A percentile compares a stretch with the other conserved stretches of the same genome.
Evolutionary conservation across 2,329 filamentous ascomycete genomes (phyloP).

Genomic region (Ophioceras dolichostomum): DNA sequence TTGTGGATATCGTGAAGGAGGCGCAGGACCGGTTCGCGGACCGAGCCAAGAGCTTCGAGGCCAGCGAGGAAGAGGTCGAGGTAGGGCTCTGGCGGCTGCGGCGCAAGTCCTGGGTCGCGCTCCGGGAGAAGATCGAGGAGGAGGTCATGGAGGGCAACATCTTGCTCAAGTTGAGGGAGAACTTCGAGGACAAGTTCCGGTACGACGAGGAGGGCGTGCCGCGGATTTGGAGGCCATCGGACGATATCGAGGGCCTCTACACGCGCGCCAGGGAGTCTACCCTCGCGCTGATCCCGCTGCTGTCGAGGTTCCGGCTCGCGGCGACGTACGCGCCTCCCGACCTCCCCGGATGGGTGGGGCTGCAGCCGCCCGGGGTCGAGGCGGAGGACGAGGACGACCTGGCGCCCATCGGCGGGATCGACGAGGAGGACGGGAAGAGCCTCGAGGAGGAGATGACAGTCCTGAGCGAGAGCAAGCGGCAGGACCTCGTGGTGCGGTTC

Average conservation of each 20-base stretch:
- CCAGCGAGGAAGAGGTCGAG: conserved; percentile 80
- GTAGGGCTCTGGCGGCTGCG: conserved; percentile 86
- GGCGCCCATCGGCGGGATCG: conserved; percentile 78
- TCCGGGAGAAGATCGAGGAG: conserved; percentile 85
- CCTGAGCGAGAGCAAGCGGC: conserved; percentile 78
- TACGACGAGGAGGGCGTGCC: conserved; percentile 94
- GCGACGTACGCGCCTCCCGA: conserved; percentile 66
- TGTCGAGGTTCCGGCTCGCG: conserved; percentile 71
- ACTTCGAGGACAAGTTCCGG: conserved; percentile 98
- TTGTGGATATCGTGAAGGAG: conserved; percentile 70
- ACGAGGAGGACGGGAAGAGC: conserved; percentile 89
- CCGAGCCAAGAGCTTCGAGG: conserved; percentile 86
- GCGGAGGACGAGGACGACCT: conserved; percentile 84
- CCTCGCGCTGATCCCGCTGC: conserved; percentile 75
- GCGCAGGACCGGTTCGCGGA: conserved; percentile 79
- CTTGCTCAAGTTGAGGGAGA: conserved; percentile 86
- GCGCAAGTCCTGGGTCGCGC: conserved; percentile 86
- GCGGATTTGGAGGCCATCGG: conserved; percentile 88
- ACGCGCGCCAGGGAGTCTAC: conserved; percentile 88
- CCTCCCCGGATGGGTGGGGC: conserved; percentile 74
- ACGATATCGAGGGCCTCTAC: conserved; percentile 95
- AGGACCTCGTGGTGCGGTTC: conserved; percentile 87
- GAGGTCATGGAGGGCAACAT: conserved; percentile 98
- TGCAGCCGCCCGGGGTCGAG: conserved; percentile 61
- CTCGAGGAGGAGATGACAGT: conserved; percentile 94